Evolutionary conservation across 2,329 filamentous ascomycete genomes (phyloP), one percentile per base, ranked within the genome.

Genomic region (Byssochlamys sp.): DNA sequence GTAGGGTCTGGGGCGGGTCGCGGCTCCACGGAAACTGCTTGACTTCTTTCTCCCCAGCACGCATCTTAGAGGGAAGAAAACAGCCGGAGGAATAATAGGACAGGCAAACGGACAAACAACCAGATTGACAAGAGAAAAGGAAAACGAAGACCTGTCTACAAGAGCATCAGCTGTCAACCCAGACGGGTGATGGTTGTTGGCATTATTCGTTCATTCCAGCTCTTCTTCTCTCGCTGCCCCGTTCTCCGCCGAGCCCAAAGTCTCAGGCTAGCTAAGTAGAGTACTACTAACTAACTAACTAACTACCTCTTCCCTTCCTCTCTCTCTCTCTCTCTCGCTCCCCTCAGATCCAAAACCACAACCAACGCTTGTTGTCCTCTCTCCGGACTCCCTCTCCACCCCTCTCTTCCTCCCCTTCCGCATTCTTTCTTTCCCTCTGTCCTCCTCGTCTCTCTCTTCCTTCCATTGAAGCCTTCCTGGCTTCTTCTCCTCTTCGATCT

Each of bases 401-500:
- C 51, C 51, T 45, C 45, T 31, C 55, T 57, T 56, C 54, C 52
- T 52, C 55, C 58, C 26, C 55, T 58, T 53, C 52, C 27, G 52
- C 57, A 53, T 55, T 55, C 53, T 52, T 55, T 60, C 54, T 48
- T 54, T 33, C 49, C 54, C 55, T 49, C 51, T 29, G 31, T 55
- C 55, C 54, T 28, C n/a, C 51, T 33, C n/a, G 24, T 25, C 28
- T 52, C 51, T 52, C 51, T 51, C 52, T 33, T 57, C 49, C 53
- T 35, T 55, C 49, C 19, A 59, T 57, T 55, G 55, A 56, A 45
- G 54, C 35, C 51, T 49, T 45, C 19, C 50, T 57, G 55, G 53
- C 58, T 55, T 57, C 52, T 55, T 59, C 35, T 55, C 50, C 29
- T 28, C 50, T 52, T 56, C 35, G 39, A 45, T 59, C 61, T 50